Evolutionary conservation across 148 eudicot species (phyloP).

Genomic region (Nyssa sinensis): DNA sequence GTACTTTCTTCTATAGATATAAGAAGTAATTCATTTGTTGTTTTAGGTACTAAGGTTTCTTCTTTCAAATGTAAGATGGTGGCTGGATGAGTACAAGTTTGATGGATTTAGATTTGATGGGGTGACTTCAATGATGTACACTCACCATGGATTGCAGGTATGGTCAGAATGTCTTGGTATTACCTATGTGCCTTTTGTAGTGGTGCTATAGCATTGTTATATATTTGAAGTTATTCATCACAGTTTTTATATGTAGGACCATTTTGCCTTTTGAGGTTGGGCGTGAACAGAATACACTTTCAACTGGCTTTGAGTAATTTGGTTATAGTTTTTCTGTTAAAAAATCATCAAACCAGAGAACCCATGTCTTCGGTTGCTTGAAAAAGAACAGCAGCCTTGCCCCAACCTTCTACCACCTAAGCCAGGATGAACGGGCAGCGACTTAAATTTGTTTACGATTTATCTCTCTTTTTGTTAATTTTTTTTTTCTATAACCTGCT

Average conservation of each 20-base stretch:
- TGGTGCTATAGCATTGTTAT: background rate
- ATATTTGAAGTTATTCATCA: background rate
- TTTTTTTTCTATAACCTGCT: background rate
- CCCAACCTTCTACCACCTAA: background rate
- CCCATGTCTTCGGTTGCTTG: background rate
- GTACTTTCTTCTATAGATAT: background rate
- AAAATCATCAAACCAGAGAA: background rate
- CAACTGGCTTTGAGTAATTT: background rate
- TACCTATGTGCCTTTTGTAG: background rate
- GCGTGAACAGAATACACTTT: background rate
- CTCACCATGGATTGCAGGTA: conserved; percentile 97
- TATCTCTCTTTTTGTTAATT: too few species aligned
- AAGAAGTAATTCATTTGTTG: conserved; percentile 16
- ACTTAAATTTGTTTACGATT: too few species aligned
- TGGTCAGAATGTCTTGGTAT: background rate
- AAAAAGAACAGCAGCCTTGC: background rate
- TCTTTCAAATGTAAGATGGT: conserved; percentile 99
- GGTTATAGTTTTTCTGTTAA: too few species aligned
- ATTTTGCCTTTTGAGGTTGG: background rate
- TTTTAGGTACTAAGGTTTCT: conserved; percentile 85
- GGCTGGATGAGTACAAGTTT: conserved; percentile 98
- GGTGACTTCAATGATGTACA: conserved; percentile 99
- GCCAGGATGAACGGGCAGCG: background rate
- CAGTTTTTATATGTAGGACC: background rate
- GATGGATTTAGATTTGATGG: conserved; percentile 99